Conservation (phyloP, 495 filamentous ascomycete genomes). For the Jackrogersella minutella region DNA sequence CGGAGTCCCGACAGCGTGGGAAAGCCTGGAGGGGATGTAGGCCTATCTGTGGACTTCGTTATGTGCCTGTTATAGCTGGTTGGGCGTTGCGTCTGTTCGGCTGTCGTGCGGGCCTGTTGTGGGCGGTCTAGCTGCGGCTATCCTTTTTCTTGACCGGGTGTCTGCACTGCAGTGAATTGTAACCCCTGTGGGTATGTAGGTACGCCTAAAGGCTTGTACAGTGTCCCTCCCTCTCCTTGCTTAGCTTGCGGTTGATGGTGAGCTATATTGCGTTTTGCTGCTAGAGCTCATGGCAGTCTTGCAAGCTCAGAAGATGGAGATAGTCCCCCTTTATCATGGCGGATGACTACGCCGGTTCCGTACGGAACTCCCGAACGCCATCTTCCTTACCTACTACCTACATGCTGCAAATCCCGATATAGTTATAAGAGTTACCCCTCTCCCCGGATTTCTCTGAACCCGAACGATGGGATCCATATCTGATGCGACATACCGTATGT, state of each 20-base stretch:
- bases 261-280: not conserved
- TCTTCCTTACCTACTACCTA: conserved; percentile 1
- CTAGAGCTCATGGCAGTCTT: no score
- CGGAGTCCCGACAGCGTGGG: conserved; percentile 28
- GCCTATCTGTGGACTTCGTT: conserved; percentile 21
- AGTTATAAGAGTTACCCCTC: not conserved
- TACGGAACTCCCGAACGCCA: not conserved
- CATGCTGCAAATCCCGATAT: not conserved
- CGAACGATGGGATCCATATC: conserved; percentile 2
- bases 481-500: not conserved
- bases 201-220: conserved; percentile 11
- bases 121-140: conserved; percentile 38
- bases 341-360: not conserved
- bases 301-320: not conserved
- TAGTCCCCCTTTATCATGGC: not conserved
- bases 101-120: conserved; percentile 36
- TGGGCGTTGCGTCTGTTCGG: conserved; percentile 18
- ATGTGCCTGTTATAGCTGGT: conserved; percentile 30
- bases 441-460: not conserved
- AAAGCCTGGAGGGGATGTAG: conserved; percentile 3
- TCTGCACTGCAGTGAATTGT: conserved; percentile 37
- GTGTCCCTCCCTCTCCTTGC: conserved; percentile 11
- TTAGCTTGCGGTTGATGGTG: not conserved
- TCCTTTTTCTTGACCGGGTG: conserved; percentile 42
- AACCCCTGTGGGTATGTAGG: conserved; percentile 29